Base-by-base conservation (phyloP, 768 basidiomycete genomes). In the Boletus pseudopeckii region DNA sequence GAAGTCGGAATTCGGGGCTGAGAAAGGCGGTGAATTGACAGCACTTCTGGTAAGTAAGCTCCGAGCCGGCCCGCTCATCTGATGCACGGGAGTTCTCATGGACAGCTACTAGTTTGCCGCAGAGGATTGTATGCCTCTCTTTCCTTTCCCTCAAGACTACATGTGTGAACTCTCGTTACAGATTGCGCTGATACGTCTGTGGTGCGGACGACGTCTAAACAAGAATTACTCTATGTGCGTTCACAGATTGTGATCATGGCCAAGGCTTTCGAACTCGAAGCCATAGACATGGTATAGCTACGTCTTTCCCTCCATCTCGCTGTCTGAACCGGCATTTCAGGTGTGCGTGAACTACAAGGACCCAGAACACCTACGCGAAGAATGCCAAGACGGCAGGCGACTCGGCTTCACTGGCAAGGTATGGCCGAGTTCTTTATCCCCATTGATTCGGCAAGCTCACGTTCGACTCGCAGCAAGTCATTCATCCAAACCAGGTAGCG, bases 391-490 rank as follows among this genome's bases (percentile, higher is more conserved):
- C 59, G 95, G 90, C 1, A 71, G 87, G 44, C 74, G 83, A 51
- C 72, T 97, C 14, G 95, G 95, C 0, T 98, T 93, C 64, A 88
- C 85, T n/a, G 95, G 93, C 42, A 97, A 97, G 80, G 92, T 84
- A 45, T 18, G 44, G 34, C 38, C 44, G 9, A n/a, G 15, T 48
- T 39, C 11, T 14, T 47, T 38, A 14, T 40, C 36, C 9, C 42
- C 13, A 32, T 30, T 52, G 56, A 50, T n/a, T 24, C 26, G 50
- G 41, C 30, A 39, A 36, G 18, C 41, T 48, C 34, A 54, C 44
- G 22, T 24, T 47, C 20, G 40, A 33, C 40, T 30, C 53, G 18
- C 67, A 93, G 91, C 95, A 98, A 93, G 92, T 89, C 2, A 95
- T 98, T 38, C 95, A 98, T 68, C 95, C 95, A 0, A 73, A 74